Base-by-base conservation (phyloP, 192 early-diverging fungal genomes). In the Coemansia sp. region DNA sequence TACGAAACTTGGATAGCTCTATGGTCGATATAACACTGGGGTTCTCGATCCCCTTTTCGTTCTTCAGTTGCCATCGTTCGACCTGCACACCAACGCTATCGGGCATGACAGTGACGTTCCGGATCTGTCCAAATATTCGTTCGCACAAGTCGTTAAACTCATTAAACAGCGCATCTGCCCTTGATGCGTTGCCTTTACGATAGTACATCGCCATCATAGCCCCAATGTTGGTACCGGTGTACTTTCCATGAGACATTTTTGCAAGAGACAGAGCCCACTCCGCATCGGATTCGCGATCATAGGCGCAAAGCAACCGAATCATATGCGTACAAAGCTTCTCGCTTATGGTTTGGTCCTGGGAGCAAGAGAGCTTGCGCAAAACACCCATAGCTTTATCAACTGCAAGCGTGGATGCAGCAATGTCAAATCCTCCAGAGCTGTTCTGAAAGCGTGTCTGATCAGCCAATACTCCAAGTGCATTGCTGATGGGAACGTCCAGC, bases 131-230 rank as follows among this genome's bases (percentile, higher is more conserved):
- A 62, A 67, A 75, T 3, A 22, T 27, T 17, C 27, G n/a, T 8
- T 30, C 29, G 63, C 73, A 75, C 17, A 3, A 2, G 0, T 36
- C 62, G 4, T 20, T 15, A 55, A 63, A 70, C 22, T 48, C 47
- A 20, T 36, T 50, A 50, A 70, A 66, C 6, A 69, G 23, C 7
- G 59, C 40, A 1, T 66, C 60, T 14, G 73, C 73, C 6, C 27
- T 55, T 28, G n/a, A 20, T 9, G 28, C 10, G 3, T 69, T 56
- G 20, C 57, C 59, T 0, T 30, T 3, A 6, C 67, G 73, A 31
- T 75, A 75, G 59, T 70, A 65, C 73, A 75, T 65, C 20, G 63
- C 50, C 64, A 75, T 75, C 67, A 66, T 63, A 31, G 56, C 22
- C 10, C 60, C 63, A 29, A 42, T 31, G 6, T 54, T 36, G 1